Base-by-base conservation (phyloP, 768 basidiomycete species). In the Pisolithus orientalis region DNA sequence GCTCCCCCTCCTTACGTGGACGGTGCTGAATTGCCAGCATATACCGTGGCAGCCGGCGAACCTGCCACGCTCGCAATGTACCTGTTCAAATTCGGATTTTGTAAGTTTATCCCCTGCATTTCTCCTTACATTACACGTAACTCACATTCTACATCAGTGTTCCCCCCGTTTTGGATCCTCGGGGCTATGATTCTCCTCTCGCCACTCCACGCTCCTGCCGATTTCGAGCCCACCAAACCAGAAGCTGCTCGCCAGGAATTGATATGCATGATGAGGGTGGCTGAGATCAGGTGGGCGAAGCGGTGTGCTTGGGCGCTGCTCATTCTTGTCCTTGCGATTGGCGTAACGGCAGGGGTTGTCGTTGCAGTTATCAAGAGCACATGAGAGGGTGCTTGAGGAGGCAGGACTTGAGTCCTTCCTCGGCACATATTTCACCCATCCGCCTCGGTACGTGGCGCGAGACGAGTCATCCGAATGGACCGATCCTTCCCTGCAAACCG, bases 61-160 rank as follows among this genome's bases (percentile, higher is more conserved):
- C 75, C 73, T 29, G 56, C 62, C 38, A 76, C 76, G 40, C 71
- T 79, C 51, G 76, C 76, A 1, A 70, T 64, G 62, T 73, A 74
- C 56, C 66, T 79, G 38, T 79, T 79, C 69, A 75, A 71, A 54
- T 75, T 71, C 28, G 78, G 78, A 24, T 79, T 79, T 59, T 28
- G 78, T 79, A 55, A 62, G 78, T 71, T 5, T 45, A 6, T 10
- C 16, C 31, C 14, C 8, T 45, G 13, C 34, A 11, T 24, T n/a
- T 43, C 17, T 39, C 31, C 49, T 34, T 52, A 14, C 50, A 48
- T 32, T 46, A 13, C 48, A 45, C 14, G 45, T 38, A 5, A 44
- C 5, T 44, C 10, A 21, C 21, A 28, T 52, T 14, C 55, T 34
- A 25, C 28, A 7, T 1, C 55, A 76, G 76, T 78, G 48, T 78